phyloP scores from a whole-genome alignment of 2,329 filamentous ascomycete species.

The Neonectria neomacrospora region DNA sequence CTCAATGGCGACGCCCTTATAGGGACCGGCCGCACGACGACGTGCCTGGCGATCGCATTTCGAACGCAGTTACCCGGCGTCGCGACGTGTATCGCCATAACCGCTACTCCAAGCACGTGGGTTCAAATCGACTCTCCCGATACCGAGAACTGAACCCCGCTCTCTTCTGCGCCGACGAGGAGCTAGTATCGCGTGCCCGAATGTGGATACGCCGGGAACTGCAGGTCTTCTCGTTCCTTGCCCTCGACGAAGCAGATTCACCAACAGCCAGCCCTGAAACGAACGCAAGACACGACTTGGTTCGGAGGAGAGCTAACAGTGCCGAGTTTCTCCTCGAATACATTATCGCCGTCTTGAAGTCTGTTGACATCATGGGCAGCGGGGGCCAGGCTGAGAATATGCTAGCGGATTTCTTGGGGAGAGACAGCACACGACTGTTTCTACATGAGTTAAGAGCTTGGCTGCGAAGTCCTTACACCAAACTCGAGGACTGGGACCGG shows the following conservation, averaged over 20 bases:
- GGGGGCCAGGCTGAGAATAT: constrained; percentile 83
- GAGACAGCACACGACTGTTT: constrained; percentile 78
- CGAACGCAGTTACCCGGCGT: constrained; percentile 58
- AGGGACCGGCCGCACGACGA: constrained; percentile 20
- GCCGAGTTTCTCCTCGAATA: constrained; percentile 89
- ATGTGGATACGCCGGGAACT: constrained; percentile 87
- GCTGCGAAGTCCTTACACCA: constrained; percentile 81
- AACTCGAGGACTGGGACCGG: constrained; percentile 81
- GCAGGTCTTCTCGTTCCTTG: constrained; percentile 81
- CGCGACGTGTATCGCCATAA: constrained; percentile 77
- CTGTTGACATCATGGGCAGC: constrained; percentile 82
- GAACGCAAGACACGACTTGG: constrained; percentile 24
- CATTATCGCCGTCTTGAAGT: constrained; percentile 83
- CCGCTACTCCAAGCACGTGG: constrained; percentile 83
- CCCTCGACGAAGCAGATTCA: constrained; percentile 43
- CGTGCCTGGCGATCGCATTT: constrained; percentile 15
- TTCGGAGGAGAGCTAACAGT: constrained; percentile 66
- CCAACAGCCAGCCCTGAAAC: constrained; percentile 13
- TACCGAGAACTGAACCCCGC: constrained; percentile 79
- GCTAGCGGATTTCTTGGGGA: constrained; percentile 80
- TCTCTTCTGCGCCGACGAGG: constrained; percentile 70
- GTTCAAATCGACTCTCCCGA: constrained; percentile 79
- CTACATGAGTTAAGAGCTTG: constrained; percentile 87
- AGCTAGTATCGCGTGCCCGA: constrained; percentile 79
- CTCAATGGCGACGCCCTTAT: constrained; percentile 24